Evolutionary conservation across 306 rosid genomes (phyloP).

Genomic region (Inga leiocalycina): DNA sequence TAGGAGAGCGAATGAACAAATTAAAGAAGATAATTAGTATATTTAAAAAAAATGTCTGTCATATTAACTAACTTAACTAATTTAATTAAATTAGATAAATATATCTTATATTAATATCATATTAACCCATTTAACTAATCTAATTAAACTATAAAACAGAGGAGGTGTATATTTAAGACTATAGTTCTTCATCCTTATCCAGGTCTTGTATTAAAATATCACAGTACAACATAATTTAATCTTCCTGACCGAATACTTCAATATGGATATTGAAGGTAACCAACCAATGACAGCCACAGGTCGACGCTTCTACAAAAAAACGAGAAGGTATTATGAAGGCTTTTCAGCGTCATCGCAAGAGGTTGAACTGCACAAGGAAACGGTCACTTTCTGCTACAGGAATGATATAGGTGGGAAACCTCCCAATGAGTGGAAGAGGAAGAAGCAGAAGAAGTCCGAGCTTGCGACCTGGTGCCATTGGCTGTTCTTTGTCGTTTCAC

Average conservation of each 20-base stretch:
- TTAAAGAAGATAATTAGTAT: too few species aligned
- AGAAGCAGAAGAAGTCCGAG: not conserved
- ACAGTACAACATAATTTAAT: too few species aligned
- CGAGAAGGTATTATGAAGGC: not conserved
- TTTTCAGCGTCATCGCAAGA: not conserved
- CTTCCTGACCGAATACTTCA: not conserved
- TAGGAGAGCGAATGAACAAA: too few species aligned
- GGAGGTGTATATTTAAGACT: too few species aligned
- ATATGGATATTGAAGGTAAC: not conserved
- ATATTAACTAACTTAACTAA: too few species aligned
- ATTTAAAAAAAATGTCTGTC: too few species aligned
- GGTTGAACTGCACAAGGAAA: not conserved
- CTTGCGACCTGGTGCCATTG: not conserved
- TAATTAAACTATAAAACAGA: too few species aligned
- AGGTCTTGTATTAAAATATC: too few species aligned
- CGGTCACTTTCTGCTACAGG: constrained; percentile 5
- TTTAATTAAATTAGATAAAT: too few species aligned
- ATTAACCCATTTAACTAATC: too few species aligned
- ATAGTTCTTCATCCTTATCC: too few species aligned
- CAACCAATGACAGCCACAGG: not conserved
- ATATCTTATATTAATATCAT: too few species aligned
- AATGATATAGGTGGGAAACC: not conserved
- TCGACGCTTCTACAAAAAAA: not conserved
- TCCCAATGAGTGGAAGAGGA: not conserved
- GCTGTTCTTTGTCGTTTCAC: not conserved